Percentiles rank a stretch among this genome's conserved stretches.
Evolutionary conservation across 78 protist species (phyloP).

Genomic region (Andalucia godoyi): DNA sequence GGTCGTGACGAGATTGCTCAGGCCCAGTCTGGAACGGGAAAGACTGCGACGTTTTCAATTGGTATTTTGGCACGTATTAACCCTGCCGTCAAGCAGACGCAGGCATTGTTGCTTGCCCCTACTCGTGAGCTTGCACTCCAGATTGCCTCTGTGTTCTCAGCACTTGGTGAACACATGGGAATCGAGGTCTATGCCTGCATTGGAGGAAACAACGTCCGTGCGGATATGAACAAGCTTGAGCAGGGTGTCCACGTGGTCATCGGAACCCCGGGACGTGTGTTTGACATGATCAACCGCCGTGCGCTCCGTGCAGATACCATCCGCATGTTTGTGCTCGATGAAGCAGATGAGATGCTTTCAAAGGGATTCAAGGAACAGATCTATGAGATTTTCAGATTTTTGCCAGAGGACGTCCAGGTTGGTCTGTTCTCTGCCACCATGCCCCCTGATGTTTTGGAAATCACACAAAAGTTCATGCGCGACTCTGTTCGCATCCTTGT

Average conservation of each 20-base stretch:
- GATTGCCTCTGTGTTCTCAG: constrained; percentile 72
- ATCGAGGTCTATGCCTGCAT: constrained; percentile 82
- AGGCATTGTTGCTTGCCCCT: constrained; percentile 96
- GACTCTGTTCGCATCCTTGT: constrained; percentile 94
- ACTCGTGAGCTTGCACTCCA: constrained; percentile 98
- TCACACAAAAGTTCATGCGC: constrained; percentile 92
- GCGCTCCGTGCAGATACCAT: constrained; percentile 55
- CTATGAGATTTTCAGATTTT: constrained; percentile 87
- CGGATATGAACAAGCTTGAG: constrained; percentile 73
- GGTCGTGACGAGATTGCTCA: constrained; percentile 94
- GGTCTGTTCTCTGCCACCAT: constrained; percentile 96
- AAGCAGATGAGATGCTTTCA: constrained; percentile 99
- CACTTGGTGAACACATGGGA: constrained; percentile 84
- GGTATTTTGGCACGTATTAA: constrained; percentile 70
- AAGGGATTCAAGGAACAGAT: constrained; percentile 98
- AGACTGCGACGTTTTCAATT: constrained; percentile 93
- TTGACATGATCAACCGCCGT: constrained; percentile 91
- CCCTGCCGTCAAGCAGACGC: constrained; percentile 35
- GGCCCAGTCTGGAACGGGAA: constrained; percentile 98
- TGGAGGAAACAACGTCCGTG: constrained; percentile 92
- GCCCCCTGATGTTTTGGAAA: constrained; percentile 92
- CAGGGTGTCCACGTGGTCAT: constrained; percentile 89
- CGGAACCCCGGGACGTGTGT: constrained; percentile 99
- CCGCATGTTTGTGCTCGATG: constrained; percentile 90
- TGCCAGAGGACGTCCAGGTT: constrained; percentile 86